Base-by-base conservation (phyloP, 1,284 basidiomycete genomes). In the Chalciporus sp. region DNA sequence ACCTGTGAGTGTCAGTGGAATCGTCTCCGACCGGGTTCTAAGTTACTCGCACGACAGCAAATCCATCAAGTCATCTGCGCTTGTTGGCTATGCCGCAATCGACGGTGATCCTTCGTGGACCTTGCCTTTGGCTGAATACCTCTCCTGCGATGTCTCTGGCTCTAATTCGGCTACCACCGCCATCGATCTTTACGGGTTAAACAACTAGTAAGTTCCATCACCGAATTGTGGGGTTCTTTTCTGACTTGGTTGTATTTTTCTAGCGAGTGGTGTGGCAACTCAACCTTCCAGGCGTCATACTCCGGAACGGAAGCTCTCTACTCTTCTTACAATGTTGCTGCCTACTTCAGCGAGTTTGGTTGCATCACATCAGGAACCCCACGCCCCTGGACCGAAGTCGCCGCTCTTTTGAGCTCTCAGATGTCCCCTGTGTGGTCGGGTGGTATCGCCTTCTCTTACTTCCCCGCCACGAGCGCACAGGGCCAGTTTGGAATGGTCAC, bases 321-420 rank as follows among this genome's bases (percentile, higher is more conserved):
- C 69, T 80, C 76, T 62, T 78, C 82, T 57, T 86, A 88, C 69
- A 91, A 92, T 51, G 82, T 95, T 23, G 83, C 85, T 1, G 90
- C 91, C 6, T 95, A 95, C 78, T 92, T 95, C 74, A 91, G 91
- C 68, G 94, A 97, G 78, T 96, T 83, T 59, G 94, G 94, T 54
- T 93, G 90, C 65, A 84, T 88, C 65, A 80, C 74, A 11, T 72
- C 74, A 12, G 72, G 69, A 28, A 75, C 76, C 19, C 84, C 87
- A 42, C 86, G 92, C 62, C 74, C 85, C 26, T 97, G 92, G 91
- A 88, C 84, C 37, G 94, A 97, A 69, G 84, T 87, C 12, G 75
- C 72, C 31, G 82, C 88, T n/a, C 78, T 97, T 17, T 90, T 88
- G 69, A 81, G 87, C 53, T 65, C 77, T 10, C 74, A 88, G 19